Evolutionary conservation across 768 basidiomycete species (phyloP), one percentile per base, ranked within the genome.

Genomic region (Lactarius pseudohatsudake): DNA sequence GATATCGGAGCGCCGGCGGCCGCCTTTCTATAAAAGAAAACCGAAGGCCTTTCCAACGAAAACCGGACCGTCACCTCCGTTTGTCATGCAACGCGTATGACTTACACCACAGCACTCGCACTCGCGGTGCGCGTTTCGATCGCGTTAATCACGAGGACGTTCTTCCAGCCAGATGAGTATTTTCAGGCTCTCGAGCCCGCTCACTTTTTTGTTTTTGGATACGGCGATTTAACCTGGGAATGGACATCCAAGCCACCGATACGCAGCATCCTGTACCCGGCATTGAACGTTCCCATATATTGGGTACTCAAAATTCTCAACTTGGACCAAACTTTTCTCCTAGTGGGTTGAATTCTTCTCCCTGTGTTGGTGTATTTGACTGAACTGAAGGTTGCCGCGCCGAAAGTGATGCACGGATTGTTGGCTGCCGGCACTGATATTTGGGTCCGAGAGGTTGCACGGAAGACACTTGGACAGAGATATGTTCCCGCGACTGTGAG

Each of bases 151-250:
- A 95, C 93, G 0, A 82, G 83, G 62, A 93, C 95, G 4, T 91
- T 90, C 79, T 98, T 98, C 75, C 96, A 98, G 75, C 95, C 97
- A 10, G 97, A 99, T 76, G 97, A 98, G 77, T 96, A 91, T 76
- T 98, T 90, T 72, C 97, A 99, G 74, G 85, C 94, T 7, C 82
- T 98, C 54, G 97, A 99, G 74, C 90, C 92, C 56, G 97, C 97
- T 0, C 91, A 98, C 75, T 82, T 82, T 64, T 77, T 88, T 53
- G 92, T 97, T 59, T 98, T 93, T 75, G 94, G 95, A 56, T 94
- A 94, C 77, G 96, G 95, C 2, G 83, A 88, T 70, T 80, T 94
- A 50, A 98, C 96, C 28, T 99, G 97, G 97, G 97, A 99, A 80
- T 99, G 97, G 97, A 78, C 84, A 54, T 77, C 82, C 59, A 77